phyloP scores from a whole-genome alignment of 2,329 filamentous ascomycete species.

The Nothopassalora personata region DNA sequence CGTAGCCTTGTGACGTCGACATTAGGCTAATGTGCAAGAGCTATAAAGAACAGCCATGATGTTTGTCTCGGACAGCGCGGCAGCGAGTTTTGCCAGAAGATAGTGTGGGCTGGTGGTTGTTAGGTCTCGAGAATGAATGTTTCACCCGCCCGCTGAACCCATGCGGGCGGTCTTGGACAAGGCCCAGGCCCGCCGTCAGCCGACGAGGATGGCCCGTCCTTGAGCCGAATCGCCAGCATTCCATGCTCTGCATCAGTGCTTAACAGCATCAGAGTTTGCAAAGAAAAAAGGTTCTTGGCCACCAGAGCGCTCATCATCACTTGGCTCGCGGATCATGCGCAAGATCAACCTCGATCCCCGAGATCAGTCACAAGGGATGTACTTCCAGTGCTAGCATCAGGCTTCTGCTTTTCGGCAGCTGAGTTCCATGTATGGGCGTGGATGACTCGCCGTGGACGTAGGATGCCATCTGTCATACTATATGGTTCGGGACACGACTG shows the following conservation, averaged over 20 bases:
- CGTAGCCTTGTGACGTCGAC: background rate
- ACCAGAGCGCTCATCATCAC: background rate
- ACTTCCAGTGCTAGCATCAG: background rate
- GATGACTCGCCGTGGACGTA: background rate
- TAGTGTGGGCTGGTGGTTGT: background rate
- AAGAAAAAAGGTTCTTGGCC: background rate
- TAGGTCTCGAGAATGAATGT: background rate
- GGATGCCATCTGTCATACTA: background rate
- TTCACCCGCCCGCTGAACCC: background rate
- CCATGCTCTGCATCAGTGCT: background rate
- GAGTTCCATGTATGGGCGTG: background rate
- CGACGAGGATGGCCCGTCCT: conserved; percentile 2
- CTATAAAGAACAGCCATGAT: background rate
- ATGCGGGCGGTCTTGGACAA: background rate
- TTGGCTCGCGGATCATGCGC: background rate
- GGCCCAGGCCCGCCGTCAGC: background rate
- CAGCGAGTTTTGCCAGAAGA: background rate
- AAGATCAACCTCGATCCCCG: background rate
- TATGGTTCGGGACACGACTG: background rate
- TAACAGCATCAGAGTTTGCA: conserved; percentile 5
- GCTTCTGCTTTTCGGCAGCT: background rate
- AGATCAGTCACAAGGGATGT: conserved; percentile 1
- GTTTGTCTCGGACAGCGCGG: background rate
- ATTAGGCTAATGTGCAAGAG: background rate
- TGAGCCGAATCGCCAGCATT: background rate